A percentile compares a stretch with the other conserved stretches of the same genome.
phyloP scores from a whole-genome alignment of 371 early-diverging fungal species.

The Mortierella sp. region DNA sequence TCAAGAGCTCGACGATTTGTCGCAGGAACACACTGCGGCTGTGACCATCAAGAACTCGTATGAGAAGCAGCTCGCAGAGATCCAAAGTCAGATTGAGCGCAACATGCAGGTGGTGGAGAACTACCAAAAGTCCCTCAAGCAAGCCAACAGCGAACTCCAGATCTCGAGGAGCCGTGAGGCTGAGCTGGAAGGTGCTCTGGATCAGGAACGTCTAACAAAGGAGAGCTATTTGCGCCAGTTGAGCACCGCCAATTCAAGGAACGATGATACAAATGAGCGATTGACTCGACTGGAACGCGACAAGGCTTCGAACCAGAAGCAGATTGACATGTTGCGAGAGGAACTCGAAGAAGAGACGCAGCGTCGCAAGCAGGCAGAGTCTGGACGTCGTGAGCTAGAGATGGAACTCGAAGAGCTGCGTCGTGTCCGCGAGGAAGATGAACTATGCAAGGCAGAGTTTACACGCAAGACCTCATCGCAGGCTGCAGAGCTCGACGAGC shows the following conservation, averaged over 20 bases:
- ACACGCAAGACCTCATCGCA: slow-evolving; percentile 66
- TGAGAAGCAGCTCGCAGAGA: slow-evolving; percentile 65
- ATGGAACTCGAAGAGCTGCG: slow-evolving; percentile 65
- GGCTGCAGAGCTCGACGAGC: slow-evolving; percentile 72
- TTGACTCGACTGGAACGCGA: slow-evolving; percentile 68
- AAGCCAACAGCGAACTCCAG: slow-evolving; percentile 63
- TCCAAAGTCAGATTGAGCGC: slow-evolving; percentile 61
- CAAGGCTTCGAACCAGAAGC: slow-evolving; percentile 60
- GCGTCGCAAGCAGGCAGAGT: slow-evolving; percentile 61
- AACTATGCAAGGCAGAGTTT: slow-evolving; percentile 64
- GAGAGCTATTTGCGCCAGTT: slow-evolving; percentile 66
- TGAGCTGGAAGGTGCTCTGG: slow-evolving; percentile 59
- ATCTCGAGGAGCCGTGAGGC: slow-evolving; percentile 52
- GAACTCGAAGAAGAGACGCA: slow-evolving; percentile 72
- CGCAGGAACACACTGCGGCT: slow-evolving; percentile 36
- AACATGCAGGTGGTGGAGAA: slow-evolving; percentile 44
- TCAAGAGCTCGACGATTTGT: slow-evolving; percentile 70
- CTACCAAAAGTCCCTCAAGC: slow-evolving; percentile 65
- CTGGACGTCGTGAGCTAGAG: slow-evolving; percentile 42
- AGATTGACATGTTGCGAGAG: slow-evolving; percentile 63
- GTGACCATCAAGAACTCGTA: slow-evolving; percentile 56
- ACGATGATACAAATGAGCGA: slow-evolving; percentile 67
- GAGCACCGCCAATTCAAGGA: slow-evolving; percentile 56
- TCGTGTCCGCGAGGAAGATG: slow-evolving; percentile 76
- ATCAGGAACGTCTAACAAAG: slow-evolving; percentile 60